Evolutionary conservation across 345 rosid genomes (phyloP), one percentile per base, ranked within the genome.

Genomic region (Orychophragmus violaceus): DNA sequence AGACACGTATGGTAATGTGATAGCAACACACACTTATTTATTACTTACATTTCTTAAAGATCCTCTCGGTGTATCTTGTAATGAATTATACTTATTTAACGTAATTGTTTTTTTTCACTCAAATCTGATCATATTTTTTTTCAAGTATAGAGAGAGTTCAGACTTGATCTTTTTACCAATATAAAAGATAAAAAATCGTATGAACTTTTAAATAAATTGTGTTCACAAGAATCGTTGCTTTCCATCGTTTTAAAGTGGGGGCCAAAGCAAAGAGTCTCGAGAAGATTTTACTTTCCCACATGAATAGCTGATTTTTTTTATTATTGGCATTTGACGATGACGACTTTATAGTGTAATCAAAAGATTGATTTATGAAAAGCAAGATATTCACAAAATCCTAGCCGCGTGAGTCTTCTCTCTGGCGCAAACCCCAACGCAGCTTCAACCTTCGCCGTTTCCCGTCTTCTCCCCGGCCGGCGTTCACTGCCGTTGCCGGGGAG

Each of bases 1-100:
- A 44, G 45, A 53, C 69, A 71, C 75, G 64, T 71, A 44, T 62
- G 63, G 55, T 42, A 28, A 29, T 50, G 24, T 68, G 62, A 59
- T 59, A 50, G 32, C 66, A 19, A 44, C 56, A n/a, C 56, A 5
- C 32, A 23, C 46, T 56, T 44, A 22, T 9, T 42, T 53, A 11
- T 41, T 50, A 39, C 55, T 25, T 58, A 33, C 14, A 55, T 16
- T 57, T 36, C 16, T 14, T 36, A 36, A 36, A 35, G 4, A 30
- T 42, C 24, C 33, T 56, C 58, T 55, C 5, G 29, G 8, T 11
- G 8, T 37, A 65, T 3, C 9, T 45, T 18, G 11, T 59, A 49
- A 58, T 24, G 8, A 65, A 52, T 10, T 54, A 4, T 19, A 28
- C 35, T 21, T 33, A 28, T 18, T 9, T 17, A 11, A 5, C 21